phyloP scores from a whole-genome alignment of 2,329 filamentous ascomycete genomes.

The Talaromyces islandicus region DNA sequence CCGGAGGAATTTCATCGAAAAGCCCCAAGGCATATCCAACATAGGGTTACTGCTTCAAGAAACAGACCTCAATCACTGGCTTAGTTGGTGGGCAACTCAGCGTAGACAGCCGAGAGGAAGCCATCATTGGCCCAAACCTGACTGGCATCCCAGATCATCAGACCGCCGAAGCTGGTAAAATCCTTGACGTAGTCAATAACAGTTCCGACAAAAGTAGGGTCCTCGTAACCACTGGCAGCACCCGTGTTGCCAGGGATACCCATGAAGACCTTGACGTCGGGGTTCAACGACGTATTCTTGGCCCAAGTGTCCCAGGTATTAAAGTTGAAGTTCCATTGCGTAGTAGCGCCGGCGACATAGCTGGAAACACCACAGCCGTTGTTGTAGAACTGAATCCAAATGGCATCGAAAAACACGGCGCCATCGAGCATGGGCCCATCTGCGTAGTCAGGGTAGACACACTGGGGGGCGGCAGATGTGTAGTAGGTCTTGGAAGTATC shows the following conservation, averaged over 20 bases:
- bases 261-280: conserved; percentile 54
- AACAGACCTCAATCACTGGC: not conserved
- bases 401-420: conserved; percentile 51
- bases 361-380: conserved; percentile 57
- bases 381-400: conserved; percentile 64
- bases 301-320: conserved; percentile 62
- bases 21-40: not conserved
- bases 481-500: conserved; percentile 49
- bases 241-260: conserved; percentile 53
- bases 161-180: conserved; percentile 58
- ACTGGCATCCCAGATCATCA: conserved; percentile 64
- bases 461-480: conserved; percentile 63
- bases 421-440: conserved; percentile 52
- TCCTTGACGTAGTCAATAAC: conserved; percentile 50
- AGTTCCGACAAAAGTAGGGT: conserved; percentile 39
- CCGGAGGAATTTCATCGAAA: not conserved
- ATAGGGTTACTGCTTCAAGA: not conserved
- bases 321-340: conserved; percentile 56
- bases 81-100: no score
- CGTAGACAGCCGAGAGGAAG: conserved; percentile 44
- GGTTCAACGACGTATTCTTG: conserved; percentile 50
- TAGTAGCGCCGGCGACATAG: conserved; percentile 40
- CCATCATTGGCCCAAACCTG: conserved; percentile 54
- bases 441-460: conserved; percentile 57
- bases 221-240: conserved; percentile 53